These are phyloP conservation scores for Phytopythium mirpurense DNA, from an alignment of 352 stramenopile species.

Conservation along the genomic window DNA sequence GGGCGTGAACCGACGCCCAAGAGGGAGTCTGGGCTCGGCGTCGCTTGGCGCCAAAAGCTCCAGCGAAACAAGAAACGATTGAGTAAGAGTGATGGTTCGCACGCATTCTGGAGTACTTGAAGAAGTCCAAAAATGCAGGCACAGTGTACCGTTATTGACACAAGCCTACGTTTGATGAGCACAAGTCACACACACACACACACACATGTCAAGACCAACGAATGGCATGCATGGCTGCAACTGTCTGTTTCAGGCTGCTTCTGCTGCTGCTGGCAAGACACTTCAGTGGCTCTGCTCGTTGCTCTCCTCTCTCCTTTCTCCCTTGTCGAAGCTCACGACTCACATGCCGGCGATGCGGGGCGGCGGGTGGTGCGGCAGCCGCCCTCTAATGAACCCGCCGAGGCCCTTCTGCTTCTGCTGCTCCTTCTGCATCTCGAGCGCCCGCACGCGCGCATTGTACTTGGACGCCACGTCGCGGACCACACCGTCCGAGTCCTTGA, in stretches of 20 bases:
- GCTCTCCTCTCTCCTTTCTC: background rate
- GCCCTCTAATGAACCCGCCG: constrained; percentile 74
- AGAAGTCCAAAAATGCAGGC: too few relatives aligned
- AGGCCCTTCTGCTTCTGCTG: constrained; percentile 81
- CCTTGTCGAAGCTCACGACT: background rate
- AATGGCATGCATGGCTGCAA: too few relatives aligned
- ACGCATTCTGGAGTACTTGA: too few relatives aligned
- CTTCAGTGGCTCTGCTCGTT: background rate
- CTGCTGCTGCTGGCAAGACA: too few relatives aligned
- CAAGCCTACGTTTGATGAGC: too few relatives aligned
- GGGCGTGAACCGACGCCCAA: background rate
- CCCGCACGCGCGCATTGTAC: constrained; percentile 70
- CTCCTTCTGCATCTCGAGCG: constrained; percentile 77
- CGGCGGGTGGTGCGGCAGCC: constrained; percentile 57
- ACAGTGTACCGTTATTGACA: too few relatives aligned
- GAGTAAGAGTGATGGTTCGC: background rate
- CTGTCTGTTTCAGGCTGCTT: too few relatives aligned
- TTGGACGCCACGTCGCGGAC: constrained; percentile 72
- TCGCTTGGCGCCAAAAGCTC: background rate
- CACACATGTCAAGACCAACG: too few relatives aligned
- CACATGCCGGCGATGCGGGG: constrained; percentile 8
- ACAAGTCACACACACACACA: too few relatives aligned
- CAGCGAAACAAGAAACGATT: background rate
- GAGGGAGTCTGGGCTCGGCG: too few relatives aligned
- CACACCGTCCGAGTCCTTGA: constrained; percentile 77